Evolutionary conservation across 78 protist species (phyloP).

Genomic region (Dictyostelium brefeldianum): DNA sequence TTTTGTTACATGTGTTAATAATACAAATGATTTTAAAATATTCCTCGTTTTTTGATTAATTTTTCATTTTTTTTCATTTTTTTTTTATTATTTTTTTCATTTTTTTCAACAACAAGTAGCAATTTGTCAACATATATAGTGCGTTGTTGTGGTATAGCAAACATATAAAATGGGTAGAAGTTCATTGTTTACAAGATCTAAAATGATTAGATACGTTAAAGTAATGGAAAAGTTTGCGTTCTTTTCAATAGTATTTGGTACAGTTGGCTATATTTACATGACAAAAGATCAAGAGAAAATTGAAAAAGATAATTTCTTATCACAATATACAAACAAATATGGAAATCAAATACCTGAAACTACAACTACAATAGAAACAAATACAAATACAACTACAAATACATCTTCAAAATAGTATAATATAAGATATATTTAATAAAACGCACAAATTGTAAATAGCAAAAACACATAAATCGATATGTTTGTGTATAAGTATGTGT

Average conservation of each 20-base stretch:
- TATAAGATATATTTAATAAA: background rate
- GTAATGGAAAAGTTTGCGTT: constrained; percentile 17
- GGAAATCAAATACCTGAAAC: background rate
- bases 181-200: constrained; percentile 26
- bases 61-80: too few relatives aligned
- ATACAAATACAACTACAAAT: background rate
- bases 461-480: background rate
- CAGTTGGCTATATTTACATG: background rate
- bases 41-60: too few relatives aligned
- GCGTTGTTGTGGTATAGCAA: too few relatives aligned
- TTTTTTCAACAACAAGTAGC: background rate
- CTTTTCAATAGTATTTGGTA: background rate
- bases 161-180: constrained; percentile 30
- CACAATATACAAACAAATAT: background rate
- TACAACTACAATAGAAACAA: background rate
- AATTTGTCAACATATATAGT: too few relatives aligned
- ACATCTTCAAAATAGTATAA: background rate
- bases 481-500: too few relatives aligned
- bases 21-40: too few relatives aligned
- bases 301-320: constrained; percentile 21
- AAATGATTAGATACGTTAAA: constrained; percentile 35
- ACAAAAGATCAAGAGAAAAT: background rate
- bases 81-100: background rate
- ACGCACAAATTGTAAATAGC: background rate
- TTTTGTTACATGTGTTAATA: too few relatives aligned